Percentiles rank a stretch among this genome's conserved stretches.
phyloP scores from a whole-genome alignment of 1,139 yeast species.

The Eremothecium cymbalariae region DNA sequence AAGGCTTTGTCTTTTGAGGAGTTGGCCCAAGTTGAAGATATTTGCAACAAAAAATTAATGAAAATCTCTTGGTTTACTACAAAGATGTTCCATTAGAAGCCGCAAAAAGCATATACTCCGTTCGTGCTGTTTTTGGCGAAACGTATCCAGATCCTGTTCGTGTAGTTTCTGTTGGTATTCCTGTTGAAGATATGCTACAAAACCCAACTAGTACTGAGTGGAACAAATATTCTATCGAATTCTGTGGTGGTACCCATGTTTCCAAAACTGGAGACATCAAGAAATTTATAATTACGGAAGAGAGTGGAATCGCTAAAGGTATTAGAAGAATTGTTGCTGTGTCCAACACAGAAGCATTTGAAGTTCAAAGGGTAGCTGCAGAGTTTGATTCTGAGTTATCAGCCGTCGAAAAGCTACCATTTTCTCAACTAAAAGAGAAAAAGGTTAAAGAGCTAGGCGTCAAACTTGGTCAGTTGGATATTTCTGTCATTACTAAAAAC shows the following conservation, averaged over 20 bases:
- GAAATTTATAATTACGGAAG: slow-evolving; percentile 82
- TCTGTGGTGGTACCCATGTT: slow-evolving; percentile 99
- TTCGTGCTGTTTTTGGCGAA: slow-evolving; percentile 98
- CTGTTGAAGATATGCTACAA: slow-evolving; percentile 70
- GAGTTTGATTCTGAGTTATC: slow-evolving; percentile 59
- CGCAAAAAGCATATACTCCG: slow-evolving; percentile 71
- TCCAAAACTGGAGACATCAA: slow-evolving; percentile 87
- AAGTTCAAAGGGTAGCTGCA: slow-evolving; percentile 73
- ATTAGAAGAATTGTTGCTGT: slow-evolving; percentile 96
- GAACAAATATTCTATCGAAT: slow-evolving; percentile 75
- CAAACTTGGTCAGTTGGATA: slow-evolving; percentile 67
- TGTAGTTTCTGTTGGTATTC: slow-evolving; percentile 90
- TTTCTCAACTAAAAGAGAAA: slow-evolving; percentile 68
- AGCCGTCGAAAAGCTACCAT: slow-evolving; percentile 48
- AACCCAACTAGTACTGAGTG: slow-evolving; percentile 68
- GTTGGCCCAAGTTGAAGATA: slow-evolving; percentile 63
- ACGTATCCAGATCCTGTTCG: slow-evolving; percentile 98
- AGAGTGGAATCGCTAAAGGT: slow-evolving; percentile 97
- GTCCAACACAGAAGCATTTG: slow-evolving; percentile 83
- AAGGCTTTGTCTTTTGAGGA: slow-evolving; percentile 67
- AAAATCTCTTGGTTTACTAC: slow-evolving; percentile 65
- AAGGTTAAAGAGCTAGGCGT: slow-evolving; percentile 78
- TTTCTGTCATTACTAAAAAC: slow-evolving; percentile 76
- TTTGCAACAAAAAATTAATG: slow-evolving; percentile 63
- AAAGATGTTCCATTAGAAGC: slow-evolving; percentile 67